Percentiles rank a stretch among this genome's conserved stretches.
Conservation (phyloP, 371 early-diverging fungal species). For the Lichtheimia ornata region DNA sequence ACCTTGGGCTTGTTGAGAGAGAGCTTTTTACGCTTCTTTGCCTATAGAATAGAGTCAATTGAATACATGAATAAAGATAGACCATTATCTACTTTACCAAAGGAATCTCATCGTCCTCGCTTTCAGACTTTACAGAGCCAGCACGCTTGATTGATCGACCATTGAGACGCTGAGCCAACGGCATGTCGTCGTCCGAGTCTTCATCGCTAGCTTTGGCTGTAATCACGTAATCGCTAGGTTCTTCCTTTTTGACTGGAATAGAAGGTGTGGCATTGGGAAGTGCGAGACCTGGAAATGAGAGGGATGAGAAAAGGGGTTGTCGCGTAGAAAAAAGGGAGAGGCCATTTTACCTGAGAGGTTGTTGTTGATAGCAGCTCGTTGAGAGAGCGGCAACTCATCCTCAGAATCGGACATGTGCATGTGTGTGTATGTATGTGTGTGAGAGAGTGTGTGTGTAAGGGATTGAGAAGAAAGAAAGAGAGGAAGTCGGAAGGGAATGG, state of each 20-base stretch:
- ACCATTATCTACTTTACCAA: constrained; percentile 10
- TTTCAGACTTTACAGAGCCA: constrained; percentile 8
- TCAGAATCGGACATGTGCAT: constrained; percentile 25
- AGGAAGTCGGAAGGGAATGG: background rate
- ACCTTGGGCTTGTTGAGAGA: background rate
- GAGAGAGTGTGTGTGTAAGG: background rate
- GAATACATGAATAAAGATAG: background rate
- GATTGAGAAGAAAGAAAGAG: constrained; percentile 8
- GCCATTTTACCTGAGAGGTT: background rate
- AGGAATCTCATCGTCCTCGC: constrained; percentile 17
- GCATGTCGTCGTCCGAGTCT: constrained; percentile 17
- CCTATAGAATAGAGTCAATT: background rate
- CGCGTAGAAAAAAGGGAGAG: too few relatives aligned
- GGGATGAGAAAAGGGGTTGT: background rate
- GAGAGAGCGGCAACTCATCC: constrained; percentile 22
- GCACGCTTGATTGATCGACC: constrained; percentile 5
- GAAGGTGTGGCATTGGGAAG: background rate
- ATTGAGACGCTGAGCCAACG: constrained; percentile 15
- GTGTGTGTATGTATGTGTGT: too few relatives aligned
- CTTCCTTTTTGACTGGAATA: constrained; percentile 1
- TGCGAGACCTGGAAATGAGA: background rate
- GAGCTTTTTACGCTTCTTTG: constrained; percentile 16
- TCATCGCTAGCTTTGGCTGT: constrained; percentile 12
- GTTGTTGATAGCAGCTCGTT: constrained; percentile 8
- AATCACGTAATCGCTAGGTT: background rate